phyloP scores from a whole-genome alignment of 116 monocot species.

The Phalaenopsis hybrid region DNA sequence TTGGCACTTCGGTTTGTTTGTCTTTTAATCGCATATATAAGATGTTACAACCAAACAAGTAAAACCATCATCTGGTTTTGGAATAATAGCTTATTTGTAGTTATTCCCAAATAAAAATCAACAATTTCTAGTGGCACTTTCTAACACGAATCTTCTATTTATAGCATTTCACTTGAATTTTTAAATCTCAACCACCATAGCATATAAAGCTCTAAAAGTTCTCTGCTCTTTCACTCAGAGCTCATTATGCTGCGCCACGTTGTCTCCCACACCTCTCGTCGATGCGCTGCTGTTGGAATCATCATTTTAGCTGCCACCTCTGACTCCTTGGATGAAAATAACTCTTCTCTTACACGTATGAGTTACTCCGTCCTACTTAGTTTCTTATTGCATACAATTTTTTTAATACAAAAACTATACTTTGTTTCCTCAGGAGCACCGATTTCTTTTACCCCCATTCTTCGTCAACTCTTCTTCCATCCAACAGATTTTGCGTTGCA shows the following conservation, averaged over 20 bases:
- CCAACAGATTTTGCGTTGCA: slow-evolving; percentile 2
- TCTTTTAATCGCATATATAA: too few species aligned
- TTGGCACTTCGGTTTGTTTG: too few species aligned
- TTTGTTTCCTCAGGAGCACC: background rate
- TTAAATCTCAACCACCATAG: background rate
- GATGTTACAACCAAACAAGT: too few species aligned
- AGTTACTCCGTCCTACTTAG: background rate
- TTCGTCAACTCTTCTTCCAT: slow-evolving; percentile 4
- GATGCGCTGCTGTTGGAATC: slow-evolving; percentile 8
- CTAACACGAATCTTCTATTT: too few species aligned
- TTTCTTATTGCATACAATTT: background rate
- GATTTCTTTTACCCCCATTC: slow-evolving; percentile 11
- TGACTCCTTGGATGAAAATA: background rate
- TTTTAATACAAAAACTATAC: background rate
- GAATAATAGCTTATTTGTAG: too few species aligned
- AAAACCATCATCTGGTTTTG: too few species aligned
- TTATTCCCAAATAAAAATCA: too few species aligned
- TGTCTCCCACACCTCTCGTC: background rate
- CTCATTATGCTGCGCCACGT: slow-evolving; percentile 5
- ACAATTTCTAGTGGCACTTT: too few species aligned
- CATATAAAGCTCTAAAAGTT: background rate
- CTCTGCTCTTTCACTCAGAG: background rate
- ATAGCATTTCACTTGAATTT: background rate
- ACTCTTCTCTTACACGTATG: background rate
- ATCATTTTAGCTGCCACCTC: slow-evolving; percentile 13